These are phyloP conservation scores for Isoetes taiwanensis DNA, from an alignment of 75 land plant genomes.

Conservation along the genomic window DNA sequence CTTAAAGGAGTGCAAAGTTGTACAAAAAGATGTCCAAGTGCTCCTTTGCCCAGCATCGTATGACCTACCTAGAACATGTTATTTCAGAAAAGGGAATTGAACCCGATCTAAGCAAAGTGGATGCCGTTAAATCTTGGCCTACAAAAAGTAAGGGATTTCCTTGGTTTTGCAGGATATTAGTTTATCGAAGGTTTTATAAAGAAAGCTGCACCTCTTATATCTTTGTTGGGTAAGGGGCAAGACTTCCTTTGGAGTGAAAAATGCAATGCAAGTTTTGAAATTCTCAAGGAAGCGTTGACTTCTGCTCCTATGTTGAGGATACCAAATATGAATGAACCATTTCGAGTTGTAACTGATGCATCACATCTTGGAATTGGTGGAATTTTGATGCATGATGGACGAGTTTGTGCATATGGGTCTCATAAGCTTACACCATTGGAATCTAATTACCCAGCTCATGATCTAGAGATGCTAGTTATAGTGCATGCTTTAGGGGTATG, in stretches of 20 bases:
- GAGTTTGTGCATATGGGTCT: neutral
- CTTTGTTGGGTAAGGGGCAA: neutral
- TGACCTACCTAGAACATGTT: too few species aligned
- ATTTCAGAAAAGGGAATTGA: too few species aligned
- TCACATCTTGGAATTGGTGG: neutral
- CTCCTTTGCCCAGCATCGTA: too few species aligned
- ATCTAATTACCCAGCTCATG: neutral
- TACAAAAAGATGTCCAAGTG: too few species aligned
- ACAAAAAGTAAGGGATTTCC: too few species aligned
- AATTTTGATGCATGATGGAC: neutral
- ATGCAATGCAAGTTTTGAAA: neutral
- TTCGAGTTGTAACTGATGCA: neutral
- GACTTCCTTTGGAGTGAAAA: neutral
- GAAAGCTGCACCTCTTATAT: neutral
- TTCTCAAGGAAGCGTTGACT: neutral
- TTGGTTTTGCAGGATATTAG: too few species aligned
- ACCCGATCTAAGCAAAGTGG: too few species aligned
- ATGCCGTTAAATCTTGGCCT: too few species aligned
- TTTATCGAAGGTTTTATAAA: neutral
- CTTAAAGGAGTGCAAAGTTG: too few species aligned
- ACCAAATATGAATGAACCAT: neutral
- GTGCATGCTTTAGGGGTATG: constrained; percentile 6
- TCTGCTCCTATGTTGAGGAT: neutral
- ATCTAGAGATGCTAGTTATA: neutral
- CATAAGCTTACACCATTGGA: neutral